Conservation (phyloP, 2,329 filamentous ascomycete genomes). For the Plenodomus biglobosus region DNA sequence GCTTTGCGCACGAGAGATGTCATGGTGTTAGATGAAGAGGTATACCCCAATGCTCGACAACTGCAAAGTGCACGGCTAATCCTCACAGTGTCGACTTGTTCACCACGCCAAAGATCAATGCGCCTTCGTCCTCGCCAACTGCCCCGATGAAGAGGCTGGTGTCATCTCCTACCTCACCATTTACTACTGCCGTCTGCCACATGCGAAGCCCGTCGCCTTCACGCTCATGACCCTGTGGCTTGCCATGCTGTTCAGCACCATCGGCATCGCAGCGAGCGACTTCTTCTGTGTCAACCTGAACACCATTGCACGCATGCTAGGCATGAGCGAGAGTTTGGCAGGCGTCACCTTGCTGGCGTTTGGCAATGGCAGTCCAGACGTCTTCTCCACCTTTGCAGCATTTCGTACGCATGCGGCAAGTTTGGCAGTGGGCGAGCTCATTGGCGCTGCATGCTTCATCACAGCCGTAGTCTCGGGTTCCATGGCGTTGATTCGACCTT, state of each 20-base stretch:
- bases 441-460: slow-evolving; percentile 94
- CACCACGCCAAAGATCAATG: slow-evolving; percentile 78
- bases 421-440: slow-evolving; percentile 90
- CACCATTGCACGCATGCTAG: slow-evolving; percentile 84
- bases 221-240: slow-evolving; percentile 78
- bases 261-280: slow-evolving; percentile 95
- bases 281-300: slow-evolving; percentile 98
- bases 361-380: slow-evolving; percentile 95
- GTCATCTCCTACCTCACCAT: slow-evolving; percentile 84
- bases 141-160: slow-evolving; percentile 84
- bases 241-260: slow-evolving; percentile 87
- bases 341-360: slow-evolving; percentile 96
- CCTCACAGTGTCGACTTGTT: slow-evolving; percentile 71
- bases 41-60: slow-evolving; percentile 10
- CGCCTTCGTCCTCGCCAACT: slow-evolving; percentile 79
- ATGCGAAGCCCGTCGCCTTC: slow-evolving; percentile 76
- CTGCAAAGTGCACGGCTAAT: not conserved
- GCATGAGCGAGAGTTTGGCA: slow-evolving; percentile 92
- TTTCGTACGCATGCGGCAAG: slow-evolving; percentile 98
- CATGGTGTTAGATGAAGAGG: slow-evolving; percentile 42
- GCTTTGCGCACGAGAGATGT: slow-evolving; percentile 22
- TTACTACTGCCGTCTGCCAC: slow-evolving; percentile 80
- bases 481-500: slow-evolving; percentile 95
- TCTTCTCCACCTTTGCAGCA: slow-evolving; percentile 97
- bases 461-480: slow-evolving; percentile 93